Base-by-base conservation (phyloP, 345 rosid species). In the Rhodomyrtus tomentosa region DNA sequence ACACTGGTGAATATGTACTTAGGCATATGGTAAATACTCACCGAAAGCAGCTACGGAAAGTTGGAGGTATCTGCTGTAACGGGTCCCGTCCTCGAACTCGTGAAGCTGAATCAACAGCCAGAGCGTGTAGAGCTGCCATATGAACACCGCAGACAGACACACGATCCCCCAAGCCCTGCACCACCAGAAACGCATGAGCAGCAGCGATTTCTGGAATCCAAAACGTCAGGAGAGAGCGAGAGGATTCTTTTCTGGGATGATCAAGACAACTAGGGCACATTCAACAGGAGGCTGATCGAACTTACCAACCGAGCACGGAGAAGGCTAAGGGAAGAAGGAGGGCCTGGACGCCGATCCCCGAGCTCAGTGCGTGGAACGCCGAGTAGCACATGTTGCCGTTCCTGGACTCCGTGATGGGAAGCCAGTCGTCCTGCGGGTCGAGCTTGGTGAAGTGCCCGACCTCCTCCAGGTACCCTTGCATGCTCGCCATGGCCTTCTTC, bases 371-470 rank as follows among this genome's bases (percentile, higher is more conserved):
- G 87, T 93, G 94, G 83, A 92, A 93, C 32, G 94, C 90, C 0
- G 94, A 86, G 88, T 91, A 91, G 81, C 87, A 90, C 7, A 89
- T 85, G 86, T 93, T 92, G 29, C 95, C 94, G 53, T 87, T 89
- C 85, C 94, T 89, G 0, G 95, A 93, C 86, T 93, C 93, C 16
- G 95, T 93, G 21, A 92, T 90, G 54, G 95, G 95, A 85, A 93
- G 94, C 95, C 95, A 92, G 38, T 87, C 86, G 42, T 92, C 94
- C 53, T 90, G 94, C 3, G 93, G 90, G 81, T 90, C 88, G 62
- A 91, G 89, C 89, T 86, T 90, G 85, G 91, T 93, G 87, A 91
- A 90, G 16, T 88, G 87, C 24, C 91, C 92, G 45, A 90, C 90
- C 82, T 89, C 92, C 80, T 91, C 92, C 52, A 92, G 59, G 89